Percentiles rank a stretch among this genome's conserved stretches.
Evolutionary conservation across 1,284 basidiomycete genomes (phyloP).

Genomic region (Xanthoconium separans): DNA sequence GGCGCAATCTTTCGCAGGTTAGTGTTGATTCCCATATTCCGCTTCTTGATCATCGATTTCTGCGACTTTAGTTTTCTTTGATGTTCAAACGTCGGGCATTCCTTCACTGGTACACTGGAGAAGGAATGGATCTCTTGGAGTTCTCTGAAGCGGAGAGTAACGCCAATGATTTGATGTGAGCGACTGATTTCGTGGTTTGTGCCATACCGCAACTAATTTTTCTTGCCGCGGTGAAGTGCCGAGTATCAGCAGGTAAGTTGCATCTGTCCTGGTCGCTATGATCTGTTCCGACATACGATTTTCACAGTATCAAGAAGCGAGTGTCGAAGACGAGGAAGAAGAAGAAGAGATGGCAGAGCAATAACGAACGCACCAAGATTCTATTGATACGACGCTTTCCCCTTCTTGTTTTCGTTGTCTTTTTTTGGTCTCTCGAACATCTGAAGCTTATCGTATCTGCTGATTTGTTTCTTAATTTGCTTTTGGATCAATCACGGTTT

Average conservation of each 20-base stretch:
- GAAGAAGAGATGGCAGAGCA: constrained; percentile 16
- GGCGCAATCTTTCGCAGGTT: constrained; percentile 69
- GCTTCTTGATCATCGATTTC: constrained; percentile 13
- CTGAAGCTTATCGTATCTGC: constrained; percentile 16
- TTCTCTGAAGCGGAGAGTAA: constrained; percentile 91
- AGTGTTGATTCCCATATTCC: background rate
- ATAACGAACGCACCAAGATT: constrained; percentile 14
- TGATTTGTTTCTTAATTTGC: constrained; percentile 21
- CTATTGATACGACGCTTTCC: background rate
- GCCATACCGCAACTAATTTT: constrained; percentile 2
- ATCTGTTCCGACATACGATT: background rate
- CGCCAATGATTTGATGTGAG: constrained; percentile 77
- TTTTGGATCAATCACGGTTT: constrained; percentile 8
- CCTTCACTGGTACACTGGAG: constrained; percentile 89
- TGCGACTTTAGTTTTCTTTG: constrained; percentile 56
- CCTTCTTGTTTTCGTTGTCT: background rate
- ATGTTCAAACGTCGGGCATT: constrained; percentile 88
- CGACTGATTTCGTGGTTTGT: constrained; percentile 9
- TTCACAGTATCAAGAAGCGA: constrained; percentile 31
- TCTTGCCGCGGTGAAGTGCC: constrained; percentile 15
- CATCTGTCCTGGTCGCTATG: background rate
- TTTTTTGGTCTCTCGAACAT: background rate
- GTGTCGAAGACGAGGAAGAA: constrained; percentile 23
- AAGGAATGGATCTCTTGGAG: constrained; percentile 93
- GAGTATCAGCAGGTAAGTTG: constrained; percentile 32